Conservation (phyloP, 176 grass and related monocot genomes). For the Puccinellia tenuiflora region DNA sequence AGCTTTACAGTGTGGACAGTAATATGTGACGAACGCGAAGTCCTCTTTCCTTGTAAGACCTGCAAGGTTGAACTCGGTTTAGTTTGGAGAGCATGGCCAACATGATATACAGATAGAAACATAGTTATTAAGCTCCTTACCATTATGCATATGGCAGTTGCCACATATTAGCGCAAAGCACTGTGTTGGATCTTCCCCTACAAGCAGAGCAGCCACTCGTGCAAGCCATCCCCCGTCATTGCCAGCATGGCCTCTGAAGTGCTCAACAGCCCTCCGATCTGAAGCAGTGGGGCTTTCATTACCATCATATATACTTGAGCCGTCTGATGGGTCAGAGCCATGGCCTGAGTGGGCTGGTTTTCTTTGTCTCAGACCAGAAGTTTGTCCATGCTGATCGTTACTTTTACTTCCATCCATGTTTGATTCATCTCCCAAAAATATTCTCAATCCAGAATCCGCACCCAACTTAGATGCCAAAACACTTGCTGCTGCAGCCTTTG, state of each 20-base stretch:
- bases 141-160: slow-evolving; percentile 92
- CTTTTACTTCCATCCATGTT: slow-evolving; percentile 38
- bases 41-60: slow-evolving; percentile 92
- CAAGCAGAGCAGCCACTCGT: slow-evolving; percentile 74
- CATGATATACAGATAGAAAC: neutral
- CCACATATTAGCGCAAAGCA: slow-evolving; percentile 84
- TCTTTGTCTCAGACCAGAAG: slow-evolving; percentile 51
- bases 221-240: slow-evolving; percentile 71
- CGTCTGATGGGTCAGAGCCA: slow-evolving; percentile 26
- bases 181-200: slow-evolving; percentile 96
- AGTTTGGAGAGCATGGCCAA: neutral
- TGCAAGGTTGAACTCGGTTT: slow-evolving; percentile 26
- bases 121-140: slow-evolving; percentile 24
- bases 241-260: slow-evolving; percentile 50
- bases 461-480: slow-evolving; percentile 88
- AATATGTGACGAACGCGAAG: slow-evolving; percentile 77
- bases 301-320: slow-evolving; percentile 32
- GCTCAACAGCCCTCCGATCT: slow-evolving; percentile 47
- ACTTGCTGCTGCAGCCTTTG: slow-evolving; percentile 84
- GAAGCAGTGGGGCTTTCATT: slow-evolving; percentile 28
- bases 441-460: slow-evolving; percentile 74
- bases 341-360: slow-evolving; percentile 25
- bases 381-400: slow-evolving; percentile 30
- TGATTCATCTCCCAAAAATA: slow-evolving; percentile 59
- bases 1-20: slow-evolving; percentile 78